phyloP scores from a whole-genome alignment of 768 basidiomycete genomes.

The Suillus ampliporus region DNA sequence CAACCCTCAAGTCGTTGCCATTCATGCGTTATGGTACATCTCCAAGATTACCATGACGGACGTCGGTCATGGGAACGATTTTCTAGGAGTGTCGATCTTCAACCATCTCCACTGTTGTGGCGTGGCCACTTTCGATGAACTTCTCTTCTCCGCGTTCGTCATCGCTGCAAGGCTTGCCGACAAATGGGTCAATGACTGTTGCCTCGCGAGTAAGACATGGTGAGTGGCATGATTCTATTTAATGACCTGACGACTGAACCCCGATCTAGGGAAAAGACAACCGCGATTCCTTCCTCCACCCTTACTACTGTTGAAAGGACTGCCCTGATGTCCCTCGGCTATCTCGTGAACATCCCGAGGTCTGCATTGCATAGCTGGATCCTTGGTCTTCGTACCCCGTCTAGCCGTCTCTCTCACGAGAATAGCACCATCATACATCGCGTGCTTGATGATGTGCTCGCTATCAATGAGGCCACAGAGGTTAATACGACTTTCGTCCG shows the following conservation, averaged over 20 bases:
- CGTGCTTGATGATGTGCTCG: conserved; percentile 6
- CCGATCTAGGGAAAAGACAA: conserved; percentile 24
- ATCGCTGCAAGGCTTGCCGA: conserved; percentile 42
- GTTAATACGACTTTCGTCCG: not conserved
- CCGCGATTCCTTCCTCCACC: conserved; percentile 25
- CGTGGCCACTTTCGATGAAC: conserved; percentile 34
- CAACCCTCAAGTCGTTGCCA: conserved; percentile 34
- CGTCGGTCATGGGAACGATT: conserved; percentile 22
- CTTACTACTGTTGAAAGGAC: conserved; percentile 33
- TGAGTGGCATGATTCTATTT: conserved; percentile 16
- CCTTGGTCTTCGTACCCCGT: not conserved
- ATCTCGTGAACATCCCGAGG: conserved; percentile 15
- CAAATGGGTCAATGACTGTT: conserved; percentile 38
- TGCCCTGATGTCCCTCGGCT: conserved; percentile 16
- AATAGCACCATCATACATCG: not conserved
- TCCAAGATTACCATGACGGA: conserved; percentile 27
- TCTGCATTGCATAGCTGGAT: conserved; percentile 24
- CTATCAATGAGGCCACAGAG: not conserved
- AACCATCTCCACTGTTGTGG: conserved; percentile 37
- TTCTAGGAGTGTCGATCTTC: conserved; percentile 36
- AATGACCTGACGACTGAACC: not conserved
- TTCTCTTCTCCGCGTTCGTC: conserved; percentile 41
- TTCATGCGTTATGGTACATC: conserved; percentile 42
- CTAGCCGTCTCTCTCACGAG: not conserved
- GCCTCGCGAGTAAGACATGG: conserved; percentile 38